A percentile compares a stretch with the other conserved stretches of the same genome.
Conservation (phyloP, 1,284 basidiomycete species). For the Sanghuangporus weigelae region DNA sequence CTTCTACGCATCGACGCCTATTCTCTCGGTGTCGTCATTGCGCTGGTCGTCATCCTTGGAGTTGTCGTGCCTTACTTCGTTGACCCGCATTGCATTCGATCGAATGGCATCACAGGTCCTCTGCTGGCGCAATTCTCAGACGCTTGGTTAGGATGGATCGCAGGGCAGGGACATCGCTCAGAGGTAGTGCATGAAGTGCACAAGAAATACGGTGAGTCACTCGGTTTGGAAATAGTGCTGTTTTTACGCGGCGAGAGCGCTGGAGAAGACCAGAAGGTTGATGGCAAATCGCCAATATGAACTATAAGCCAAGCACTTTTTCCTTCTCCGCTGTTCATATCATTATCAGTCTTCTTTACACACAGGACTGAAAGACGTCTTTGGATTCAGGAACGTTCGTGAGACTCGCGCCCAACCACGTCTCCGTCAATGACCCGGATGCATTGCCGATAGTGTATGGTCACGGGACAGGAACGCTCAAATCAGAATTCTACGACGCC, state of each 20-base stretch:
- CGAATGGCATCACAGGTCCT: constrained; percentile 60
- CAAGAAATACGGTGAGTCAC: constrained; percentile 60
- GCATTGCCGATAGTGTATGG: constrained; percentile 74
- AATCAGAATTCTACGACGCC: constrained; percentile 79
- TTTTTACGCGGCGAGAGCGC: neutral
- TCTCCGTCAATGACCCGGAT: constrained; percentile 77
- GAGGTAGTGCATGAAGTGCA: constrained; percentile 76
- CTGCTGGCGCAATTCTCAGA: constrained; percentile 72
- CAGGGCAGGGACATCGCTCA: constrained; percentile 68
- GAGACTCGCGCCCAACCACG: constrained; percentile 84
- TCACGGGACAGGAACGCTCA: constrained; percentile 75
- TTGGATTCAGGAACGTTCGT: constrained; percentile 59
- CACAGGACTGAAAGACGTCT: neutral
- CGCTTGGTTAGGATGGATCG: constrained; percentile 68
- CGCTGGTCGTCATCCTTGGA: constrained; percentile 23
- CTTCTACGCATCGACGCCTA: neutral
- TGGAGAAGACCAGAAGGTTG: neutral
- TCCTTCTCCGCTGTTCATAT: neutral
- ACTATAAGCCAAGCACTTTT: neutral
- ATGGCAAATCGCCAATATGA: neutral
- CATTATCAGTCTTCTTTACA: neutral
- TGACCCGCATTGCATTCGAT: constrained; percentile 54
- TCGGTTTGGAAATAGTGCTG: neutral
- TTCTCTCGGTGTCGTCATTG: neutral
- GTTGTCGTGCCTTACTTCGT: constrained; percentile 56